Evolutionary conservation across 2,329 filamentous ascomycete genomes (phyloP), one percentile per base, ranked within the genome.

Genomic region (Ceratocystis destructans): DNA sequence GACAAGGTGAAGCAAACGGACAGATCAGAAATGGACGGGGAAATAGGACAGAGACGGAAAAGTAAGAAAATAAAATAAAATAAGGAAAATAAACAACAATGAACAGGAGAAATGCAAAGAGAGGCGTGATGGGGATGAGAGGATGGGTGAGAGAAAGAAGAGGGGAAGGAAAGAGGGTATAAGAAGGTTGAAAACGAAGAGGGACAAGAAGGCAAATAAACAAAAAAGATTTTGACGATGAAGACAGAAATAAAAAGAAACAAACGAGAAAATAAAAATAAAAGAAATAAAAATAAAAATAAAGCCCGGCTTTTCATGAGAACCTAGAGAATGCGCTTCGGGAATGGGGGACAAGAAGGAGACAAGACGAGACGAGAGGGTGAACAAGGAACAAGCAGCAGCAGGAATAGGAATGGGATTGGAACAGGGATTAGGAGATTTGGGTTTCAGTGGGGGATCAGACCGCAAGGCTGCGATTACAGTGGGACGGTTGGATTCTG

Each of bases 391-490:
- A 57, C 48, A 50, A 41, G 48, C 48, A n/a, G 48, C 48, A n/a
- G 25, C 53, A 57, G 53, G 28, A 57, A 57, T 57, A 57, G 53
- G 53, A 57, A 57, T 57, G 53, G 53, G 53, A 57, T 57, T 57
- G 25, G 37, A 41, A 41, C 37, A 41, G 37, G 37, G 37, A 41
- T 41, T 15, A 5, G 37, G 37, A 33, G 53, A 17, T 57, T 57
- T 28, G 10, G 53, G 53, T 57, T 57, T 57, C 53, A 57, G 53
- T 57, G 53, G 53, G 37, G 53, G 22, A 57, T 57, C 53, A 57
- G 53, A 57, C 53, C 53, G 25, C 53, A 57, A 33, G 53, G 53
- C 28, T 15, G 20, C 53, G 15, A n/a, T 31, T 41, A 41, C 37
- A 31, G 53, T 17, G 53, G 22, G 28, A 6, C 28, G 6, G 17